These are phyloP conservation scores for Globisporangium spinosum DNA, from an alignment of 352 stramenopile genomes.

Conservation along the genomic window DNA sequence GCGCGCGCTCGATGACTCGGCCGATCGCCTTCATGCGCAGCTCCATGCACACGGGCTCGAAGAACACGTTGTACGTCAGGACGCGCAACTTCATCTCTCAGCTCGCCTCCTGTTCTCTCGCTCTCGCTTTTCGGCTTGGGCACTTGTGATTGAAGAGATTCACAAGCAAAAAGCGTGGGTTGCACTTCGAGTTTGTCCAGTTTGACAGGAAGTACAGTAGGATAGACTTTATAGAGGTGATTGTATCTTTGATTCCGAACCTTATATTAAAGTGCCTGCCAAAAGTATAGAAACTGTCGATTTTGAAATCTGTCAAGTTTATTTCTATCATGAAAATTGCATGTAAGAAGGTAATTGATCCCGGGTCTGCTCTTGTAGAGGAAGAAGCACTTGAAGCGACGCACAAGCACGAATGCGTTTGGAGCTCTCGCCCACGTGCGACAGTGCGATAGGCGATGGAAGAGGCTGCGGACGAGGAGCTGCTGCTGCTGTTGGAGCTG, in stretches of 20 bases:
- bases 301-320: background rate
- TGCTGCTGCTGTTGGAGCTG: background rate
- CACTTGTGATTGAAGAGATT: no score
- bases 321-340: background rate
- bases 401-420: background rate
- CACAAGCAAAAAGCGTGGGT: no score
- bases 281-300: no score
- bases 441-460: background rate
- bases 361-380: background rate
- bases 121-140: no score
- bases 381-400: background rate
- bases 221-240: background rate
- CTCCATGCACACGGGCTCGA: conserved; percentile 55
- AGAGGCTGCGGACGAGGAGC: background rate
- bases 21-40: conserved; percentile 65
- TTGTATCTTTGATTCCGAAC: background rate
- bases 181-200: no score
- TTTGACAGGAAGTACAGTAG: background rate
- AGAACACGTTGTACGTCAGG: conserved; percentile 77
- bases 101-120: no score
- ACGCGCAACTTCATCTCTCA: conserved; percentile 49
- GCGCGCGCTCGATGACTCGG: conserved; percentile 37
- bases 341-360: background rate
- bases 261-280: no score
- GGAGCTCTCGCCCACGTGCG: background rate